phyloP scores from a whole-genome alignment of 1,284 basidiomycete species.

The Meira nashicola region DNA sequence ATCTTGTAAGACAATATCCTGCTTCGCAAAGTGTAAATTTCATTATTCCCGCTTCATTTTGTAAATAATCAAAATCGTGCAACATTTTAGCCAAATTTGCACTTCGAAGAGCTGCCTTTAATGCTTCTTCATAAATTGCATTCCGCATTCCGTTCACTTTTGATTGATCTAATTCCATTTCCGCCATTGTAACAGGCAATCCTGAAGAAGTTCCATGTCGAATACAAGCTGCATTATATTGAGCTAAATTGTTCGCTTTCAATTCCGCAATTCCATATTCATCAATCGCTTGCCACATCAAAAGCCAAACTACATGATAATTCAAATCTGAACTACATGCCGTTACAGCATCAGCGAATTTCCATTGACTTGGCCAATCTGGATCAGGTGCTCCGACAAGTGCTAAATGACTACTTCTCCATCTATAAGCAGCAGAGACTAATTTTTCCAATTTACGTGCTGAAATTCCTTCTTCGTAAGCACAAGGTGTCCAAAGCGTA shows the following conservation, averaged over 20 bases:
- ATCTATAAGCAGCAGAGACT: constrained; percentile 64
- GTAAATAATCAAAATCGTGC: constrained; percentile 32
- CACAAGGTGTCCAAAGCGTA: constrained; percentile 70
- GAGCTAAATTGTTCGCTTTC: neutral
- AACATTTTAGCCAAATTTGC: constrained; percentile 66
- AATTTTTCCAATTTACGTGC: constrained; percentile 63
- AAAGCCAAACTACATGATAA: constrained; percentile 77
- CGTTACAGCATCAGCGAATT: constrained; percentile 75
- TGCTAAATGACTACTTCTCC: constrained; percentile 70
- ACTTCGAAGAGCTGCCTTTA: constrained; percentile 77
- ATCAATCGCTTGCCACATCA: constrained; percentile 59
- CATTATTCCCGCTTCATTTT: constrained; percentile 34
- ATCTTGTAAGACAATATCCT: constrained; percentile 27
- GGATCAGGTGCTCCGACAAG: constrained; percentile 70
- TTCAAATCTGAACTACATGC: constrained; percentile 78
- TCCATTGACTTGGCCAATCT: constrained; percentile 75
- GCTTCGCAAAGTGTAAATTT: constrained; percentile 21
- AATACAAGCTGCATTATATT: neutral
- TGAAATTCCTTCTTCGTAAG: constrained; percentile 70
- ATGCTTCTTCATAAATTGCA: constrained; percentile 67
- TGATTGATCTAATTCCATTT: constrained; percentile 10
- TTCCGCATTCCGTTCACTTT: constrained; percentile 60
- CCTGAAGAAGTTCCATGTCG: neutral
- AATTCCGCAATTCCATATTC: constrained; percentile 65
- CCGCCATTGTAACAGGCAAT: neutral